A percentile compares a stretch with the other conserved stretches of the same genome.
Evolutionary conservation across 1,284 basidiomycete species (phyloP).

Genomic region (Prillingera fragicola): DNA sequence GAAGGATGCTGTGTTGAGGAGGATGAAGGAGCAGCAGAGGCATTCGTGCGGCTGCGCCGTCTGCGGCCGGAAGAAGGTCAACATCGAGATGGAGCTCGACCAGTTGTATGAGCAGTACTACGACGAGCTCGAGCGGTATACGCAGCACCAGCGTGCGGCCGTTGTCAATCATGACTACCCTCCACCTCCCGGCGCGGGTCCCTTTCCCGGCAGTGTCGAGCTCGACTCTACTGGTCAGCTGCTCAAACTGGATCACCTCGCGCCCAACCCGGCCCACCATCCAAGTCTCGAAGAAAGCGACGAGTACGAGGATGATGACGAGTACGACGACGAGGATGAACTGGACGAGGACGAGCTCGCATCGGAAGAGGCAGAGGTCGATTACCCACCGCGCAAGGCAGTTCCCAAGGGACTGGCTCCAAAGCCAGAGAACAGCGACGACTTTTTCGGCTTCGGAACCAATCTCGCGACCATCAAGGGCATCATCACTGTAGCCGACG

Average conservation of each 20-base stretch:
- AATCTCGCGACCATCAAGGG: constrained; percentile 81
- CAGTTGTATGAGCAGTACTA: constrained; percentile 99
- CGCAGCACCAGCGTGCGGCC: constrained; percentile 89
- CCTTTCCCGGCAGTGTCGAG: constrained; percentile 95
- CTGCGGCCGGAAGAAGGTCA: constrained; percentile 94
- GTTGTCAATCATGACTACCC: constrained; percentile 76
- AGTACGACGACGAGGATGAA: constrained; percentile 46
- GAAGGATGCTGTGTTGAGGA: constrained; percentile 91
- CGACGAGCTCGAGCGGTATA: constrained; percentile 98
- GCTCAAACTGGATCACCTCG: constrained; percentile 58
- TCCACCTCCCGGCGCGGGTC: constrained; percentile 90
- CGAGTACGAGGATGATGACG: constrained; percentile 42
- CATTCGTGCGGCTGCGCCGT: constrained; percentile 94
- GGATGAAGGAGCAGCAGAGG: constrained; percentile 99
- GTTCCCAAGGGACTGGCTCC: constrained; percentile 24
- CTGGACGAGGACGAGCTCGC: constrained; percentile 58
- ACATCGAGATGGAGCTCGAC: constrained; percentile 98
- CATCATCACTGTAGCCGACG: constrained; percentile 97
- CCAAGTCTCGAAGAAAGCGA: constrained; percentile 39
- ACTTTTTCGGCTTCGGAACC: constrained; percentile 71
- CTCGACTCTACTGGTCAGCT: constrained; percentile 85
- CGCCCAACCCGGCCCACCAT: constrained; percentile 49
- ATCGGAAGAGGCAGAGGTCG: constrained; percentile 60
- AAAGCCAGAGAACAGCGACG: constrained; percentile 51
- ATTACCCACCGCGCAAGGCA: constrained; percentile 16